Base-by-base conservation (phyloP, 768 basidiomycete species). In the Gloeophyllum trabeum region DNA sequence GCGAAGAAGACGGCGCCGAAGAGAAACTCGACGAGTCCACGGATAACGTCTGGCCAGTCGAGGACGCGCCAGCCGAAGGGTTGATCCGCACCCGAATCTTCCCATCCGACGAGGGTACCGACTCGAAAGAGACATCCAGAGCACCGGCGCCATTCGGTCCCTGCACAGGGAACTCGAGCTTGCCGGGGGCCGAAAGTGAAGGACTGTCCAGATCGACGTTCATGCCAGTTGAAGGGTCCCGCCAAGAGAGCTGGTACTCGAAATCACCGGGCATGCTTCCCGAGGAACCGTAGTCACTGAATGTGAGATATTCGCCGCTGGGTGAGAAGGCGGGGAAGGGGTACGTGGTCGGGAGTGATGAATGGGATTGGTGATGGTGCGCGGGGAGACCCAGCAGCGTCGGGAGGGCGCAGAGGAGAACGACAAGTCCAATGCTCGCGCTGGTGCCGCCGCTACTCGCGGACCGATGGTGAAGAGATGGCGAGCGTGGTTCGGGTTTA, bases 31-130 rank as follows among this genome's bases (percentile, higher is more conserved):
- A 43, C 38, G 48, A 56, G 5, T 67, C 55, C 24, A 67, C 54
- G 35, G 66, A 59, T 14, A 69, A 61, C 6, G 67, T 51, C 5
- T 65, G 54, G 35, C 71, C 61, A 48, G 54, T 48, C 39, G 48
- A 28, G 50, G 74, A 65, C 23, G 30, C 25, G 19, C 50, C 39
- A 4, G 51, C 30, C 14, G 61, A 54, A 35, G 78, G 73, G 51
- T 84, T 79, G 48, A 85, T 82, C 48, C 77, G 71, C 32, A 85
- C 81, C 41, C 77, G 78, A 50, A 84, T 79, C 61, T 75, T 81
- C 44, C 82, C 79, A 53, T 81, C 73, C 48, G 79, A 71, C 39
- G 69, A 66, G 24, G 77, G 65, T 32, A 66, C 69, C 36, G 80
- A 62, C 49, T 87, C 84, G 51, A 88, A 83, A 32, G 81, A 81